phyloP scores from a whole-genome alignment of 2,329 filamentous ascomycete genomes.

The Aspergillus pseudonomiae region DNA sequence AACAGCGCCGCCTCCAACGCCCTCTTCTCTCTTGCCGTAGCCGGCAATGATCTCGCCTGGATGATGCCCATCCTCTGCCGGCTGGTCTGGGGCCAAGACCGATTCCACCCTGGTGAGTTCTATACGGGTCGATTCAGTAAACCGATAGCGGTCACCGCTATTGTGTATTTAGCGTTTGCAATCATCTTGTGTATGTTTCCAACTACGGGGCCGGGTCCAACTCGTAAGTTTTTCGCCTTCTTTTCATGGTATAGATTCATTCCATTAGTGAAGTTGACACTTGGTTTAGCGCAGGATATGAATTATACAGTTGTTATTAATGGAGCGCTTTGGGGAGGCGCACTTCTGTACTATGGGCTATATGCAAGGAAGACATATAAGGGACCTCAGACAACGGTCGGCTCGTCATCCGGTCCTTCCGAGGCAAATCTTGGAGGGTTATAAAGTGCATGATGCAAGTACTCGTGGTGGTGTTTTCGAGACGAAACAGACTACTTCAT shows the following conservation, averaged over 20 bases:
- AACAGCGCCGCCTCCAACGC: slow-evolving; percentile 60
- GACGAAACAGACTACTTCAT: no score
- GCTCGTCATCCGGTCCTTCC: slow-evolving; percentile 22
- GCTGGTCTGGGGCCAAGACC: slow-evolving; percentile 59
- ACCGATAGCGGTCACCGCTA: slow-evolving; percentile 57
- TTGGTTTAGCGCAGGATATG: slow-evolving; percentile 50
- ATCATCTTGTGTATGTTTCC: slow-evolving; percentile 59
- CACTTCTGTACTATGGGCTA: slow-evolving; percentile 57
- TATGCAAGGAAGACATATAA: slow-evolving; percentile 64
- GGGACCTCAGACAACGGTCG: slow-evolving; percentile 61
- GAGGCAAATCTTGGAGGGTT: slow-evolving; percentile 6
- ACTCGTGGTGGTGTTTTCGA: background rate
- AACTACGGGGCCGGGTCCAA: slow-evolving; percentile 56
- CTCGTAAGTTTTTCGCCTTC: slow-evolving; percentile 34
- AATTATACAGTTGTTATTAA: slow-evolving; percentile 67
- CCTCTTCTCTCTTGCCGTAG: slow-evolving; percentile 59
- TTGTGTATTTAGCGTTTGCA: slow-evolving; percentile 58
- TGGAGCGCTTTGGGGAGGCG: slow-evolving; percentile 58
- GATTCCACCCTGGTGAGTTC: slow-evolving; percentile 62
- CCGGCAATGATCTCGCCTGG: slow-evolving; percentile 65
- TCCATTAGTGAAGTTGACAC: background rate
- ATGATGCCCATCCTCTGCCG: slow-evolving; percentile 61
- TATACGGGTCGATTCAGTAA: slow-evolving; percentile 59
- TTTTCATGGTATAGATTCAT: slow-evolving; percentile 9
- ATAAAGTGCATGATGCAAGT: background rate